These are phyloP conservation scores for Kwoniella pini DNA, from an alignment of 768 basidiomycete species.

Conservation along the genomic window DNA sequence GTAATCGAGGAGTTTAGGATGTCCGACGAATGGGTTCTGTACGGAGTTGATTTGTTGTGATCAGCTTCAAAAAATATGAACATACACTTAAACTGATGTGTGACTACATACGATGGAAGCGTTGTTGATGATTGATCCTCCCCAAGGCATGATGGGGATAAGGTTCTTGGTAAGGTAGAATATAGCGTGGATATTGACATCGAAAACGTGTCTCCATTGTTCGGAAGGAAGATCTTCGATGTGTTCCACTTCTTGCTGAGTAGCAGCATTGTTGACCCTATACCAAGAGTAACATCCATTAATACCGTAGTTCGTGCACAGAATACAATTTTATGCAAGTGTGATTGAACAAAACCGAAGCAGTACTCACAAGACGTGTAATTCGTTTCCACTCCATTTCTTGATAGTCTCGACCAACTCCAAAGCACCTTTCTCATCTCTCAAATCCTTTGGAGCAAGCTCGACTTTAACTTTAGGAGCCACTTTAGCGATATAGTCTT, in stretches of 20 bases:
- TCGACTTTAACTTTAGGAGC: slow-evolving; percentile 57
- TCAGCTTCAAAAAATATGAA: not conserved
- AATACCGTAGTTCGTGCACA: too few species aligned
- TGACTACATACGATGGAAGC: slow-evolving; percentile 32
- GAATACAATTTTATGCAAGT: too few species aligned
- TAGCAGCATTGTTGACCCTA: slow-evolving; percentile 59
- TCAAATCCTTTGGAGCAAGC: slow-evolving; percentile 56
- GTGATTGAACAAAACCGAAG: too few species aligned
- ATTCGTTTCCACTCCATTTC: slow-evolving; percentile 47
- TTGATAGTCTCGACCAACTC: slow-evolving; percentile 57
- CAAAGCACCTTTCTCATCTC: slow-evolving; percentile 56
- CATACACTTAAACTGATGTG: too few species aligned
- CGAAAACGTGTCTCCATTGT: slow-evolving; percentile 57
- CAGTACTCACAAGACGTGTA: slow-evolving; percentile 58
- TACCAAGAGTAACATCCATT: not conserved
- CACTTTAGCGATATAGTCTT: slow-evolving; percentile 56
- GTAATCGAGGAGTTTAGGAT: slow-evolving; percentile 61
- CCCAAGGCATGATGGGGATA: slow-evolving; percentile 58
- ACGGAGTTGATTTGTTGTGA: slow-evolving; percentile 37
- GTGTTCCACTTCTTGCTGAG: slow-evolving; percentile 57
- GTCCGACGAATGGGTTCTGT: slow-evolving; percentile 57
- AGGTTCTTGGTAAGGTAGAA: slow-evolving; percentile 61
- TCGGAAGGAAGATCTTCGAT: slow-evolving; percentile 55
- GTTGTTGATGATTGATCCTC: slow-evolving; percentile 59
- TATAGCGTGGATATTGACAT: slow-evolving; percentile 48